Base-by-base conservation (phyloP, 306 rosid species). In the Vigna mungo region DNA sequence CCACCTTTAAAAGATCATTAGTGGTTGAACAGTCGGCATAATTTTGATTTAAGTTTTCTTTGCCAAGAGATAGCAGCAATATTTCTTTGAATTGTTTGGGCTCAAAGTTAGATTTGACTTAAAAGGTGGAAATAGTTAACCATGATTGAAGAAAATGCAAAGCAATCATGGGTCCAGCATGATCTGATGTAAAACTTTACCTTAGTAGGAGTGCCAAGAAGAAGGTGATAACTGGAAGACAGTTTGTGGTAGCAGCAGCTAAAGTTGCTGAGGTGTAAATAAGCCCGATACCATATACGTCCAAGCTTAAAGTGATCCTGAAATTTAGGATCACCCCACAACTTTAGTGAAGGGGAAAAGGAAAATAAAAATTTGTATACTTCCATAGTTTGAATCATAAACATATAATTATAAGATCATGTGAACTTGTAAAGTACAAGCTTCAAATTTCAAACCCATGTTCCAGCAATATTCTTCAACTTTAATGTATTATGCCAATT, bases 201-300 rank as follows among this genome's bases (percentile, higher is more conserved):
- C 93, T 75, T 44, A 92, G 82, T 16, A 90, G 44, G 20, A 89
- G 78, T 0, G 97, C 96, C 68, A 87, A 80, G 68, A 92, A 73
- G 84, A 92, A 92, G n/a, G 97, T 90, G 43, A 87, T 90, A 51
- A 80, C 92, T 3, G 93, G 97, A 78, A 88, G 89, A 72, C 84
- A 87, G 59, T 92, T 92, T 12, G 92, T 70, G 14, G 82, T 77
- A 5, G 97, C 90, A 68, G 97, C 90, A 59, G 90, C 97, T 80
- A 92, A 83, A 68, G 89, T 85, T 67, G 95, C 89, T 0, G 93
- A 82, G 16, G 97, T 90, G 80, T 88, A 90, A 55, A 58, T 72
- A 54, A 89, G 75, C 1, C 85, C 93, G n/a, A 88, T 18, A 46
- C 91, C 91, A 69, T 85, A 39, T 21, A 81, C 3, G 62, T 88